Conservation (phyloP, 768 basidiomycete species). For the Kwoniella heveanensis region DNA sequence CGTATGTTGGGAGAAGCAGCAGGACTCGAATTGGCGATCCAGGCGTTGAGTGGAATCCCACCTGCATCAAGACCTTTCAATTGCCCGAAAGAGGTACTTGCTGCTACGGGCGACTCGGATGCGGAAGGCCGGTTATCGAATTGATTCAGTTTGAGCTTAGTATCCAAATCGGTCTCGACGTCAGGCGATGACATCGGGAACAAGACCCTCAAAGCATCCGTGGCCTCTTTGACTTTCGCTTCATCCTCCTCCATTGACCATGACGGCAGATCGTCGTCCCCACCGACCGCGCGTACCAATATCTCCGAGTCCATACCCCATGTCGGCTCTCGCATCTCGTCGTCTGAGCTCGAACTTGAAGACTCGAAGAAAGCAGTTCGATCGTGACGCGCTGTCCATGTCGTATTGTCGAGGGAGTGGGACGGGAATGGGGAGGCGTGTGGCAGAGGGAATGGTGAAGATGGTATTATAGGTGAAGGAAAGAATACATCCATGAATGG, state of each 20-base stretch:
- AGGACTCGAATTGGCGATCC: slow-evolving; percentile 36
- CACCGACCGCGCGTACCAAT: slow-evolving; percentile 22
- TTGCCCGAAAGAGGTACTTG: slow-evolving; percentile 11
- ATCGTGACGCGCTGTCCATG: slow-evolving; percentile 41
- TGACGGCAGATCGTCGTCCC: slow-evolving; percentile 21
- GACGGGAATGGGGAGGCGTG: slow-evolving; percentile 46
- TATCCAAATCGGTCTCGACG: slow-evolving; percentile 21
- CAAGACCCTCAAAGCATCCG: slow-evolving; percentile 44
- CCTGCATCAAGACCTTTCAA: slow-evolving; percentile 23
- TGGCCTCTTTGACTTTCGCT: slow-evolving; percentile 46
- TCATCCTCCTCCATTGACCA: slow-evolving; percentile 43
- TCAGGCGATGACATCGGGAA: slow-evolving; percentile 38
- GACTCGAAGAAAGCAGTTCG: slow-evolving; percentile 34
- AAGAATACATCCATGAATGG: slow-evolving; percentile 37
- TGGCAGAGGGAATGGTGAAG: slow-evolving; percentile 23
- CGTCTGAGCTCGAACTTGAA: slow-evolving; percentile 45
- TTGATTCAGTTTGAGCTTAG: slow-evolving; percentile 32
- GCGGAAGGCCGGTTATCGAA: slow-evolving; percentile 33
- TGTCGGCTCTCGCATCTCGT: slow-evolving; percentile 40
- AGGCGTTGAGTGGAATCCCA: slow-evolving; percentile 22
- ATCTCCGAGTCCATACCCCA: slow-evolving; percentile 40
- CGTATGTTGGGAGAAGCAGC: slow-evolving; percentile 32
- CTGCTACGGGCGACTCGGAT: slow-evolving; percentile 29
- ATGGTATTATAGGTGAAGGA: slow-evolving; percentile 24
- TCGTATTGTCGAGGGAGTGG: slow-evolving; percentile 52